These are phyloP conservation scores for Ophiosphaerella narmari DNA, from an alignment of 2,329 filamentous ascomycete genomes.

Conservation along the genomic window DNA sequence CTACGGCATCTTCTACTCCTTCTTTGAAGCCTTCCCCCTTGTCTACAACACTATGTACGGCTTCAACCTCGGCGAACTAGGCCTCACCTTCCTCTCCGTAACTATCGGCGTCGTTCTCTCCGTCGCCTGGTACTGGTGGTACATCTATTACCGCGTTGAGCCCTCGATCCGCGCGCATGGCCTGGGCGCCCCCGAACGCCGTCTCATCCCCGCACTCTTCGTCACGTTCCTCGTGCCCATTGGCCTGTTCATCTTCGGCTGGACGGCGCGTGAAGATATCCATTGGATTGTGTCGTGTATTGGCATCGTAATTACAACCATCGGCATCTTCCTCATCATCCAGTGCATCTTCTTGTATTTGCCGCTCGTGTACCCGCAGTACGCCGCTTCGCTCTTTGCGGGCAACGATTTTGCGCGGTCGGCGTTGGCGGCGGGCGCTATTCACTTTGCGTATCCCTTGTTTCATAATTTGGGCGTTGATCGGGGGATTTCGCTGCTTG, in stretches of 20 bases:
- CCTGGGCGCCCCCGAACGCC: constrained; percentile 70
- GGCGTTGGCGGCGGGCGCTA: constrained; percentile 62
- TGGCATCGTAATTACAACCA: constrained; percentile 57
- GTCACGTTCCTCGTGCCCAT: constrained; percentile 63
- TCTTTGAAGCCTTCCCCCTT: constrained; percentile 68
- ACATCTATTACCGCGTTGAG: constrained; percentile 74
- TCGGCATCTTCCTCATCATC: constrained; percentile 47
- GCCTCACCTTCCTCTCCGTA: constrained; percentile 83
- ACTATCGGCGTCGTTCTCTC: constrained; percentile 73
- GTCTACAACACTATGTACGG: constrained; percentile 79
- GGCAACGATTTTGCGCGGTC: constrained; percentile 64
- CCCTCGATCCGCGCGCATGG: constrained; percentile 64
- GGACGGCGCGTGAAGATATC: constrained; percentile 65
- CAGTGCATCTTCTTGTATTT: constrained; percentile 66
- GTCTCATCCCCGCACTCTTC: constrained; percentile 73
- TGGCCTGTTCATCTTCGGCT: constrained; percentile 69
- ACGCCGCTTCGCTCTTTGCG: constrained; percentile 58
- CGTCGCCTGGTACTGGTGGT: constrained; percentile 69
- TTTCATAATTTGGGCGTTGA: constrained; percentile 64
- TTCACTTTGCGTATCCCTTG: constrained; percentile 65
- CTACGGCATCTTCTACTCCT: constrained; percentile 75
- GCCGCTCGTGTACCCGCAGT: constrained; percentile 64
- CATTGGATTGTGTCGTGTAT: constrained; percentile 64
- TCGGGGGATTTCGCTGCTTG: constrained; percentile 62
- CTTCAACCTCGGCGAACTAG: constrained; percentile 72